phyloP scores from a whole-genome alignment of 257 asterid genomes.

The Agastache rugosa region DNA sequence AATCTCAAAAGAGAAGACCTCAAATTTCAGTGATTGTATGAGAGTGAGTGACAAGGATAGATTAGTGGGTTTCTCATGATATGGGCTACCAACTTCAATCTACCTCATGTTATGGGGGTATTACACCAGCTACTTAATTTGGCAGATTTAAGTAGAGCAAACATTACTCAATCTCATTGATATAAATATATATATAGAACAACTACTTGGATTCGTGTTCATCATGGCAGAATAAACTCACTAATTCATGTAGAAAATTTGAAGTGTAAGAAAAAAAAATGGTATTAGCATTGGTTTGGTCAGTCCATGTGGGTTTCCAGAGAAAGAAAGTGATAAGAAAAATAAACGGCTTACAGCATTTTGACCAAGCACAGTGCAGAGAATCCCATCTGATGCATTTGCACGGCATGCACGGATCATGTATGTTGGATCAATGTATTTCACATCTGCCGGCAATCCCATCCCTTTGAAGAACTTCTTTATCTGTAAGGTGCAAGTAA shows the following conservation, averaged over 20 bases:
- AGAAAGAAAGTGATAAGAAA: background rate
- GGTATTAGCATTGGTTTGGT: background rate
- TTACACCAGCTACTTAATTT: background rate
- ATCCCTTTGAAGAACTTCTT: constrained; percentile 79
- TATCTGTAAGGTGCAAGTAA: constrained; percentile 46
- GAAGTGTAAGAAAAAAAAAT: background rate
- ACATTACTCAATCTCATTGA: background rate
- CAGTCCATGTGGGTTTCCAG: background rate
- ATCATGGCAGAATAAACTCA: background rate
- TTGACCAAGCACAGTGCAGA: constrained; percentile 99
- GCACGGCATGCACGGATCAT: constrained; percentile 99
- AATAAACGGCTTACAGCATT: constrained; percentile 74
- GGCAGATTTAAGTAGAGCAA: background rate
- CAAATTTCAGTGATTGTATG: background rate
- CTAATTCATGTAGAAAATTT: background rate
- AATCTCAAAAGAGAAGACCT: background rate
- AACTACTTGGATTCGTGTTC: background rate
- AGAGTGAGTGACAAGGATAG: background rate
- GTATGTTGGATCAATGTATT: constrained; percentile 96
- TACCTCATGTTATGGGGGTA: background rate
- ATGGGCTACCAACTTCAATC: background rate
- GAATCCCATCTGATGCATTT: constrained; percentile 96
- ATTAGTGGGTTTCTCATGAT: background rate
- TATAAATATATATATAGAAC: background rate
- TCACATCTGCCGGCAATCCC: constrained; percentile 86